Percentiles rank a stretch among this genome's conserved stretches.
Evolutionary conservation across 2,329 filamentous ascomycete species (phyloP).

Genomic region (Claviceps arundinis): DNA sequence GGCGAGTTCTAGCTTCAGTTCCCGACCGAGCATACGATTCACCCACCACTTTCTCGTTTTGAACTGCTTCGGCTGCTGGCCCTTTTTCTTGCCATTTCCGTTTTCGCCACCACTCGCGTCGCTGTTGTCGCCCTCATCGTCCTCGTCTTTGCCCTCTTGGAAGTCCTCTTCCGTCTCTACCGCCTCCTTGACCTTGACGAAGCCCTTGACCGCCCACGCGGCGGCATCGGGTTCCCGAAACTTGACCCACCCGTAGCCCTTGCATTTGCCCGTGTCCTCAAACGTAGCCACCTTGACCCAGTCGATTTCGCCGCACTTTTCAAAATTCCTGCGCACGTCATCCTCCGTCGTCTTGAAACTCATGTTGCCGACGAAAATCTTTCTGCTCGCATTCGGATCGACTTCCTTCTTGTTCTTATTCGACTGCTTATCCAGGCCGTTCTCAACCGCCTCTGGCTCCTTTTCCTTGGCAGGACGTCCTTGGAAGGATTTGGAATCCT

Average conservation of each 20-base stretch:
- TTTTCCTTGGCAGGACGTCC: constrained; percentile 65
- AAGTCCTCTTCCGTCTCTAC: constrained; percentile 51
- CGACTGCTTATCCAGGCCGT: constrained; percentile 15
- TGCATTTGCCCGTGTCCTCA: constrained; percentile 94
- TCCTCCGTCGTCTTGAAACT: constrained; percentile 73
- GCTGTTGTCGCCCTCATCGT: constrained; percentile 29
- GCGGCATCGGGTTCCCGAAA: constrained; percentile 71
- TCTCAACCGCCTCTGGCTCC: constrained; percentile 16
- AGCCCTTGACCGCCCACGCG: constrained; percentile 59
- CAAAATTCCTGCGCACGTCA: constrained; percentile 66
- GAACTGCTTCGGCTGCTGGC: constrained; percentile 31
- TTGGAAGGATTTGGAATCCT: constrained; percentile 79
- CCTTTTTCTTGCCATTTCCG: constrained; percentile 20
- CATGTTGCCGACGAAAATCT: constrained; percentile 86
- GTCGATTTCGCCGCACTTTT: constrained; percentile 68
- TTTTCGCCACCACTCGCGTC: constrained; percentile 10
- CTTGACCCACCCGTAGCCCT: constrained; percentile 91
- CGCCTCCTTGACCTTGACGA: constrained; percentile 55
- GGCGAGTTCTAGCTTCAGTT: constrained; percentile 80
- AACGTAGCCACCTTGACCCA: constrained; percentile 88
- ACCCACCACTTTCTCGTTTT: constrained; percentile 68
- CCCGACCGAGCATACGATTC: constrained; percentile 67
- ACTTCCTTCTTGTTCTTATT: constrained; percentile 23
- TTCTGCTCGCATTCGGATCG: constrained; percentile 52
- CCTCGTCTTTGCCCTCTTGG: constrained; percentile 32